Percentiles rank a stretch among this genome's conserved stretches.
Evolutionary conservation across 768 basidiomycete genomes (phyloP).

Genomic region (Cyathus striatus): DNA sequence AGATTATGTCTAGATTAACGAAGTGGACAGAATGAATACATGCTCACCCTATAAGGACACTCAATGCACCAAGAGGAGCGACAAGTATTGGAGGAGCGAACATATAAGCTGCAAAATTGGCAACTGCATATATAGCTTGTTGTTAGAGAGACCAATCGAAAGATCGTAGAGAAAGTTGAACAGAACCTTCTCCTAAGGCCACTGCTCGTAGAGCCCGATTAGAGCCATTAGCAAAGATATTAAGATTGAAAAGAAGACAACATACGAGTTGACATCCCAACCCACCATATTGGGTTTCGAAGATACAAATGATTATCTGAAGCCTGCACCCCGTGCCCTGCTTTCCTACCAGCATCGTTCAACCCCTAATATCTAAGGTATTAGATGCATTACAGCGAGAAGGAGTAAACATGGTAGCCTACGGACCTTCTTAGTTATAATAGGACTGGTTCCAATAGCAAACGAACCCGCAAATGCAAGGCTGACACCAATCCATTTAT

Average conservation of each 20-base stretch:
- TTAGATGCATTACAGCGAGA: slow-evolving; percentile 9
- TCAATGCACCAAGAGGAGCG: slow-evolving; percentile 95
- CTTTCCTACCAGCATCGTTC: slow-evolving; percentile 70
- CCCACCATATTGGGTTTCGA: slow-evolving; percentile 95
- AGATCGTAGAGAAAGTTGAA: slow-evolving; percentile 8
- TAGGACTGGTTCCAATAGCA: slow-evolving; percentile 93
- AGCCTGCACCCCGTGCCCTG: slow-evolving; percentile 45
- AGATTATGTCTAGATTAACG: too few species aligned
- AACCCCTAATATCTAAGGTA: slow-evolving; percentile 59
- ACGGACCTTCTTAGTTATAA: slow-evolving; percentile 97
- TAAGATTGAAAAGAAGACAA: slow-evolving; percentile 14
- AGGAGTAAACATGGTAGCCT: too few species aligned
- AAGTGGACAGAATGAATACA: slow-evolving; percentile 22
- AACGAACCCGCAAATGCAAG: slow-evolving; percentile 85
- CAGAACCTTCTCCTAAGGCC: slow-evolving; percentile 92
- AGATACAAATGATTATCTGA: slow-evolving; percentile 86
- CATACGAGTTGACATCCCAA: slow-evolving; percentile 88
- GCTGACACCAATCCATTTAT: slow-evolving; percentile 92
- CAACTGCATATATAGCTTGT: slow-evolving; percentile 36
- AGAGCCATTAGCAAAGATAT: neutral
- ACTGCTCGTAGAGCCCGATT: slow-evolving; percentile 65
- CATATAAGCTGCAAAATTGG: slow-evolving; percentile 94
- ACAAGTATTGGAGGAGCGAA: slow-evolving; percentile 98
- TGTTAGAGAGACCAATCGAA: neutral
- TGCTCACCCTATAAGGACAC: slow-evolving; percentile 91